Percentiles rank a stretch among this genome's conserved stretches.
These are phyloP conservation scores for Hansfordia pulvinata DNA, from an alignment of 2,329 filamentous ascomycete genomes.

Conservation along the genomic window DNA sequence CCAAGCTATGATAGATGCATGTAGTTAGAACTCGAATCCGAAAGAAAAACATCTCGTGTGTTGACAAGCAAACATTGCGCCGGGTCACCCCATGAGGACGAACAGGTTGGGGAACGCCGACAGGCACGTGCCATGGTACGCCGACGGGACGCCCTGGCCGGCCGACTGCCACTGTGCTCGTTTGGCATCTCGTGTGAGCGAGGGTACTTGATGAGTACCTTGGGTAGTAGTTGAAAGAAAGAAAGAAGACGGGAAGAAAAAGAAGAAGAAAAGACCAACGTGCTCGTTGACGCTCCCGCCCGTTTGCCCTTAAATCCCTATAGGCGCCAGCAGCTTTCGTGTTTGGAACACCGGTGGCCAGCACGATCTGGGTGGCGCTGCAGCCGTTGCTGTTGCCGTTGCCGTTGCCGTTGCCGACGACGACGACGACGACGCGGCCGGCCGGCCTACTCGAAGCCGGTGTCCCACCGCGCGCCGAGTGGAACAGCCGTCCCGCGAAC, in stretches of 20 bases:
- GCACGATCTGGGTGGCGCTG: constrained; percentile 32
- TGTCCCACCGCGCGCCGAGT: constrained; percentile 20
- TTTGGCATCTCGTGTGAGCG: background rate
- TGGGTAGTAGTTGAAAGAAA: too few relatives aligned
- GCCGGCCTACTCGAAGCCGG: constrained; percentile 19
- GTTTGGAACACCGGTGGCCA: constrained; percentile 35
- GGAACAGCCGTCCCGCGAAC: constrained; percentile 1
- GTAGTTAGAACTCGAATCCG: too few relatives aligned
- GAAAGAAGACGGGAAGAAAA: too few relatives aligned
- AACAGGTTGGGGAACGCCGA: constrained; percentile 32
- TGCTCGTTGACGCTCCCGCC: constrained; percentile 23
- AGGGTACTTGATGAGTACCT: constrained; percentile 5
- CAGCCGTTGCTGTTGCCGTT: constrained; percentile 25
- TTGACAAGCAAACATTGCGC: too few relatives aligned
- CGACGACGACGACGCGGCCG: constrained; percentile 23
- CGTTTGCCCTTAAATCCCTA: constrained; percentile 28
- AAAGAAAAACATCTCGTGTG: too few relatives aligned
- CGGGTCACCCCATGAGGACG: constrained; percentile 28
- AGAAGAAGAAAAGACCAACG: background rate
- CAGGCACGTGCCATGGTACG: constrained; percentile 34
- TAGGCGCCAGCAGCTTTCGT: constrained; percentile 27
- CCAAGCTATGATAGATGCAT: background rate
- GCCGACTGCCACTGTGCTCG: constrained; percentile 21
- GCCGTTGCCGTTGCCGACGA: background rate
- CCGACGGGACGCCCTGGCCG: constrained; percentile 20